Percentiles rank a stretch among this genome's conserved stretches.
Conservation (phyloP, 108 stramenopile species). For the Nitzschia inconspicua region DNA sequence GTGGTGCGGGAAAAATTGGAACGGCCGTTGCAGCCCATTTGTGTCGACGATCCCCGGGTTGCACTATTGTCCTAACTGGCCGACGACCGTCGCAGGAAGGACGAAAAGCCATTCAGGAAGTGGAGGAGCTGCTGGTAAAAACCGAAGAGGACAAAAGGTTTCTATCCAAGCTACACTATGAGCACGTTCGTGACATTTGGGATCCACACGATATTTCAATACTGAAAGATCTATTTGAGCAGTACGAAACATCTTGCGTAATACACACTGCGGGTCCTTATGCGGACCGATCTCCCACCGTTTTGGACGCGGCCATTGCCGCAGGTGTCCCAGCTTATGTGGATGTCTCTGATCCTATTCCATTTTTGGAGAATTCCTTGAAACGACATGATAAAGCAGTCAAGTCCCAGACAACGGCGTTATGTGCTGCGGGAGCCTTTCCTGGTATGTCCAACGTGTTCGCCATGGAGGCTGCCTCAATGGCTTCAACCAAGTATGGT, state of each 20-base stretch:
- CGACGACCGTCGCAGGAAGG: slow-evolving; percentile 10
- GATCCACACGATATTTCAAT: background rate
- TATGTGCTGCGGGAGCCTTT: slow-evolving; percentile 60
- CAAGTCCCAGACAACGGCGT: slow-evolving; percentile 23
- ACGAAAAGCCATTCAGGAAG: slow-evolving; percentile 14
- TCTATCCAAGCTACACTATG: background rate
- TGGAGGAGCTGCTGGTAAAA: background rate
- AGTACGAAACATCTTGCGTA: slow-evolving; percentile 16
- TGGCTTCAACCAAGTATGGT: background rate
- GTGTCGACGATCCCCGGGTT: slow-evolving; percentile 17
- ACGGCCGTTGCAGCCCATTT: slow-evolving; percentile 47
- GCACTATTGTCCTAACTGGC: slow-evolving; percentile 38
- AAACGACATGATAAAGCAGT: slow-evolving; percentile 11
- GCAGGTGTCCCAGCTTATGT: slow-evolving; percentile 32
- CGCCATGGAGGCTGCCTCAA: slow-evolving; percentile 44
- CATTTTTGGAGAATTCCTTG: slow-evolving; percentile 35
- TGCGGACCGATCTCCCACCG: slow-evolving; percentile 24
- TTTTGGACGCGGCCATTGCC: slow-evolving; percentile 14
- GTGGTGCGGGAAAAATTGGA: slow-evolving; percentile 49
- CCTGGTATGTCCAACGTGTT: slow-evolving; percentile 63
- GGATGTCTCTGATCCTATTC: slow-evolving; percentile 55
- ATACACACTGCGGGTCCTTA: slow-evolving; percentile 66
- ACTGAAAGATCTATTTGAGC: background rate
- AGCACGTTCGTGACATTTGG: slow-evolving; percentile 21
- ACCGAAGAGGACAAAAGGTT: background rate